A percentile compares a stretch with the other conserved stretches of the same genome.
Evolutionary conservation across 495 filamentous ascomycete species (phyloP).

Genomic region (Aspergillus campestris): DNA sequence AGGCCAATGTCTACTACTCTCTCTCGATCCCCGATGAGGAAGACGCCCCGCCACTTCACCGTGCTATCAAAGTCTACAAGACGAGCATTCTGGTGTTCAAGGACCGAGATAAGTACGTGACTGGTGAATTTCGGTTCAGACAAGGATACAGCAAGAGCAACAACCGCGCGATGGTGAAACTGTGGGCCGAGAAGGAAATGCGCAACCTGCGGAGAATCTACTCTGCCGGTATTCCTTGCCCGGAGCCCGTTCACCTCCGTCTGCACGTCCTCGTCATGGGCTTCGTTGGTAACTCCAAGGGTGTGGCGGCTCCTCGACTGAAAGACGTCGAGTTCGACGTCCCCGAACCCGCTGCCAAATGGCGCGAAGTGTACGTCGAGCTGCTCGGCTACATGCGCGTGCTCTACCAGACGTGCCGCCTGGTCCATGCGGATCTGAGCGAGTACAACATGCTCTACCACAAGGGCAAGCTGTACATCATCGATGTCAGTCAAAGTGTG

Average conservation of each 20-base stretch:
- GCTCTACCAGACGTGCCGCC: slow-evolving; percentile 79
- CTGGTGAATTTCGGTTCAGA: slow-evolving; percentile 79
- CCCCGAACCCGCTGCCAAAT: slow-evolving; percentile 49
- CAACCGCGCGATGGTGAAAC: slow-evolving; percentile 89
- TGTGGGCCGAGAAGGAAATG: slow-evolving; percentile 99
- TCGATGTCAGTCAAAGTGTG: slow-evolving; percentile 94
- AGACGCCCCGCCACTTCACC: slow-evolving; percentile 43
- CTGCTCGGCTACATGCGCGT: slow-evolving; percentile 81
- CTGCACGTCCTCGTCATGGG: slow-evolving; percentile 89
- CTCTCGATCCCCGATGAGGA: slow-evolving; percentile 42
- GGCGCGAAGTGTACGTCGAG: slow-evolving; percentile 71
- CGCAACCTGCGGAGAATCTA: slow-evolving; percentile 81
- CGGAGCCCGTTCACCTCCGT: slow-evolving; percentile 79
- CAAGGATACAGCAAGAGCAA: slow-evolving; percentile 83
- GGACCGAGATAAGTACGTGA: slow-evolving; percentile 89
- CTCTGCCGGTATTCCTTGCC: slow-evolving; percentile 76
- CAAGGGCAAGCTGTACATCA: slow-evolving; percentile 74
- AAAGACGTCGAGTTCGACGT: slow-evolving; percentile 60
- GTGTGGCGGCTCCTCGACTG: slow-evolving; percentile 76
- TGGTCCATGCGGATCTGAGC: slow-evolving; percentile 93
- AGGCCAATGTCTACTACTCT: slow-evolving; percentile 93
- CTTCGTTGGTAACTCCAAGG: slow-evolving; percentile 81
- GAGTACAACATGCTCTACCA: slow-evolving; percentile 97
- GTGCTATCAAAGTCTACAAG: slow-evolving; percentile 97
- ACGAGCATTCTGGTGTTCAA: slow-evolving; percentile 95